Evolutionary conservation across 23 red algal species (phyloP).

Genomic region (Agarophyton chilense): DNA sequence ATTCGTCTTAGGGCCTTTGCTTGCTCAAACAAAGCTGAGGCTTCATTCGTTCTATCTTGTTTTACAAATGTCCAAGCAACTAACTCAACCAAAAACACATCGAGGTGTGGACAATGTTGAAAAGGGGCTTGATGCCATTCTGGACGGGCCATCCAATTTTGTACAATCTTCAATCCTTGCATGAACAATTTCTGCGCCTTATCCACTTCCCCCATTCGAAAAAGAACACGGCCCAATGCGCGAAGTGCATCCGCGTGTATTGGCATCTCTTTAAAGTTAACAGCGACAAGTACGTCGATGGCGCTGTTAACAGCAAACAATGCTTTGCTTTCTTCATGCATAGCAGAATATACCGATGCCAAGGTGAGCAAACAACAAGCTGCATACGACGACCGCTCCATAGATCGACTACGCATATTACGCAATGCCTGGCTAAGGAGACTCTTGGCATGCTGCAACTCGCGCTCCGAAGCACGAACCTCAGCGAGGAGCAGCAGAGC

Average conservation of each 20-base stretch:
- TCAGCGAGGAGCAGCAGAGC: constrained; percentile 61
- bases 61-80: constrained; percentile 55
- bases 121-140: constrained; percentile 75
- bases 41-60: constrained; percentile 62
- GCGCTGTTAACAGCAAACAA: constrained; percentile 11
- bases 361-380: constrained; percentile 73
- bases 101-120: constrained; percentile 86
- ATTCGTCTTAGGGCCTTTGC: constrained; percentile 10
- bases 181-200: constrained; percentile 70
- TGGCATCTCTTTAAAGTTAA: constrained; percentile 73
- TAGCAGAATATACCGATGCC: constrained; percentile 31
- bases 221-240: constrained; percentile 57
- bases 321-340: constrained; percentile 42
- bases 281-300: constrained; percentile 58
- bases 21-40: constrained; percentile 35
- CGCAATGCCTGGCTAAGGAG: constrained; percentile 56
- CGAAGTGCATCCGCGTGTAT: constrained; percentile 88
- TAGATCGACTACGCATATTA: constrained; percentile 9
- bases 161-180: constrained; percentile 58
- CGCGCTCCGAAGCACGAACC: constrained; percentile 33
- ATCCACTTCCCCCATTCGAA: constrained; percentile 10
- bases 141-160: constrained; percentile 46
- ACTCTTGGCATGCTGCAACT: constrained; percentile 50
- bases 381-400: constrained; percentile 60
- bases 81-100: constrained; percentile 77